Base-by-base conservation (phyloP, 1,284 basidiomycete genomes). In the Rhodotorula sp. region DNA sequence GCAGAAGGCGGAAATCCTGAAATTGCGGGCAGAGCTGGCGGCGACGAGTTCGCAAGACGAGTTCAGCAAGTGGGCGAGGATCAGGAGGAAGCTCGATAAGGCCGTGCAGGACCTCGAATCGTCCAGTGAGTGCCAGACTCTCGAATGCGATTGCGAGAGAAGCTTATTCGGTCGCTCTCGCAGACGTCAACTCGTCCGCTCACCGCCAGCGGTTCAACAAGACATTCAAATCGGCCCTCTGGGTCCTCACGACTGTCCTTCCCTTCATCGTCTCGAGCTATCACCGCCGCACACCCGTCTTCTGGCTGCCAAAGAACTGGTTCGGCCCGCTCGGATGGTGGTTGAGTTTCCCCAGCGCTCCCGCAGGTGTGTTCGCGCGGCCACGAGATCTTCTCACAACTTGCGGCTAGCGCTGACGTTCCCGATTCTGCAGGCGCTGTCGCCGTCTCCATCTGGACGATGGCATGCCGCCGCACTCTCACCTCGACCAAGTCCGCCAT, bases 61-160 rank as follows among this genome's bases (percentile, higher is more conserved):
- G 79, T 99, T 99, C 80, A 91, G 94, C 24, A 98, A 94, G 82
- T 99, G 96, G 96, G 95, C 95, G 55, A 95, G 94, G 82, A 82
- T 99, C 76, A 84, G 91, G 77, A 82, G 96, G 72, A 91, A 86
- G 75, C 87, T 97, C 46, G 96, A 99, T 82, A 97, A 96, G 81
- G 90, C 89, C 9, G 80, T 96, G n/a, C 86, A 87, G 40, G 92
- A 98, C 60, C 84, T 99, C n/a, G 95, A 99, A 82, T 89, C 88
- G 80, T 84, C 91, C 73, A 98, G 78, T 80, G 30, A 47, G 78
- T 74, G 20, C n/a, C 16, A 18, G 13, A 3, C 22, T n/a, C 28
- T 11, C 37, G 47, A 31, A 31, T 28, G 34, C 44, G 18, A 24
- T 54, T 59, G 47, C n/a, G 47, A 57, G 60, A 66, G 64, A 67